phyloP scores from a whole-genome alignment of 2,329 filamentous ascomycete genomes.

The Monosporascus sp. region DNA sequence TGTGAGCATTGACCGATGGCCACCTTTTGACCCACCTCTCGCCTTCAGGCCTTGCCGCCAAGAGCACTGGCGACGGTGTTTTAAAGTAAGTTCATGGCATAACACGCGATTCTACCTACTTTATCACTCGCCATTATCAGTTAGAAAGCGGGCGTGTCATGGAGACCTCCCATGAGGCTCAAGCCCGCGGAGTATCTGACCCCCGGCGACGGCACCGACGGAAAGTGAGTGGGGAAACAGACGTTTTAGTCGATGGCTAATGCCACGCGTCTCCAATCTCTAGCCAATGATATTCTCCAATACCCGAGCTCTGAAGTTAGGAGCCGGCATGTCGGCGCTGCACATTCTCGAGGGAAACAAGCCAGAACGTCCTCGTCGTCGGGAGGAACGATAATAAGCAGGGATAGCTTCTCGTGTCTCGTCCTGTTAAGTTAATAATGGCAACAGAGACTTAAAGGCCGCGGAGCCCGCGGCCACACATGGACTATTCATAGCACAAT shows the following conservation, averaged over 20 bases:
- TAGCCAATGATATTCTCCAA: conserved; percentile 17
- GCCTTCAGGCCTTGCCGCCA: background rate
- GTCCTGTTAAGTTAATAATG: conserved; percentile 26
- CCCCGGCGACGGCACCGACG: background rate
- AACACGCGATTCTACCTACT: background rate
- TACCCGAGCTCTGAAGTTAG: conserved; percentile 20
- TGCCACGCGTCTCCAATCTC: conserved; percentile 4
- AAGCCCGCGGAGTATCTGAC: background rate
- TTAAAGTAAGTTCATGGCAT: background rate
- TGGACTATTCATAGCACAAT: conserved; percentile 22
- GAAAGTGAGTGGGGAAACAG: background rate
- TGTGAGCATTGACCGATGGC: conserved; percentile 10
- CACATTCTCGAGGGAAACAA: conserved; percentile 7
- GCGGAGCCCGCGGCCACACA: conserved; percentile 5
- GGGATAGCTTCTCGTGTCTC: conserved; percentile 21
- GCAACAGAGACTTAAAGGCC: conserved; percentile 14
- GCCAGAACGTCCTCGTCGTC: conserved; percentile 5
- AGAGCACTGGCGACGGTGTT: background rate
- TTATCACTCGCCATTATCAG: too few relatives aligned
- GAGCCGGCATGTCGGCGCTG: conserved; percentile 10
- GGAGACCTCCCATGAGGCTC: background rate
- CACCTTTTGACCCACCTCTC: background rate
- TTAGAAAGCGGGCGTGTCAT: too few relatives aligned
- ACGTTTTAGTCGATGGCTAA: conserved; percentile 6
- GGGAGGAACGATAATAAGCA: conserved; percentile 7